Evolutionary conservation across 805 yeast species (phyloP).

Genomic region (Saccharomyces mikatae): DNA sequence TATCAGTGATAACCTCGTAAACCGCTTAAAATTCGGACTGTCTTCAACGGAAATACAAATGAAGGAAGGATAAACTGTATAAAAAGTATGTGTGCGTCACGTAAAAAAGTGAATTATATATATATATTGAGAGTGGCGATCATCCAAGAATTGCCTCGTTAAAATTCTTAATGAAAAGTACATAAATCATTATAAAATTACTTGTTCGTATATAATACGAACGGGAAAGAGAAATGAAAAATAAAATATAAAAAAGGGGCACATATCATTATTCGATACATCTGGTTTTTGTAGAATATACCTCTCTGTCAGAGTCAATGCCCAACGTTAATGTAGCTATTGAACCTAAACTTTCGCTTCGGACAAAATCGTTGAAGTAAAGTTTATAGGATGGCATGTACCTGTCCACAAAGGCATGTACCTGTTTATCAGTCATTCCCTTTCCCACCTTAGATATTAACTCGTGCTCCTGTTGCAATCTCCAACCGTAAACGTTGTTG

Average conservation of each 20-base stretch:
- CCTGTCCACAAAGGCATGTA: conserved; percentile 60
- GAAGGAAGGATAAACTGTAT: too few relatives aligned
- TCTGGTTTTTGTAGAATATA: conserved; percentile 12
- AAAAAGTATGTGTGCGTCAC: background rate
- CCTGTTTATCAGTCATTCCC: conserved; percentile 79
- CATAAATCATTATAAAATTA: background rate
- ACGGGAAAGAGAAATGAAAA: background rate
- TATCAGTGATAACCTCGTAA: background rate
- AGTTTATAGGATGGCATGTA: conserved; percentile 81
- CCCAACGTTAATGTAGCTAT: conserved; percentile 27
- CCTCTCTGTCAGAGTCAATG: conserved; percentile 22
- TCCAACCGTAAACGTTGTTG: conserved; percentile 64
- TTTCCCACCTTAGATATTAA: conserved; percentile 36
- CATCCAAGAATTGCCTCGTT: background rate
- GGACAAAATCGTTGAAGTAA: conserved; percentile 43
- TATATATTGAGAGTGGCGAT: background rate
- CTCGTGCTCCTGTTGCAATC: conserved; percentile 48
- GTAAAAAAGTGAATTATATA: background rate
- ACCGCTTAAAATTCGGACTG: background rate
- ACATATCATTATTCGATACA: conserved; percentile 5
- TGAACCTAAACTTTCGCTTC: conserved; percentile 26
- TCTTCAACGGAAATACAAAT: background rate
- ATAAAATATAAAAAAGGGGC: background rate
- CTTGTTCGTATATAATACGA: background rate
- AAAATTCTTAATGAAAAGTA: background rate